These are phyloP conservation scores for Pythium utonaiense DNA, from an alignment of 352 stramenopile species.

Conservation along the genomic window DNA sequence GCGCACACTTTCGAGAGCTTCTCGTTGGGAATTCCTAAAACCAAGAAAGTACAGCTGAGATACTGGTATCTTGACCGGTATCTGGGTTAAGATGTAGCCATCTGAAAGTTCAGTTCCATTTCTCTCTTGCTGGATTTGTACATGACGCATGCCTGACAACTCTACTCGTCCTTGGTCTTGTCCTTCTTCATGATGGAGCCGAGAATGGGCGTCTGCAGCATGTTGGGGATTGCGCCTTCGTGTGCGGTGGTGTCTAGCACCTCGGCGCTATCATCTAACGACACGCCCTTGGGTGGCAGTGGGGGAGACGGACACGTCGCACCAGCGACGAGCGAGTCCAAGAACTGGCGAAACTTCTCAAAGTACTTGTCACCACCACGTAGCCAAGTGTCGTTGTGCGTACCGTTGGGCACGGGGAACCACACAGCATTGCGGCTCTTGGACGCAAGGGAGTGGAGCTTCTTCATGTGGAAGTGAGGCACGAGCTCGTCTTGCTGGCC, in stretches of 20 bases:
- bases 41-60: constrained; percentile 1
- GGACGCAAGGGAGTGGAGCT: constrained; percentile 62
- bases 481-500: constrained; percentile 91
- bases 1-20: not conserved
- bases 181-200: constrained; percentile 26
- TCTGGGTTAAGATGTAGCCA: constrained; percentile 6
- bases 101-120: not conserved
- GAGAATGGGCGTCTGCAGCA: constrained; percentile 64
- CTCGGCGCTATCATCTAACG: not conserved
- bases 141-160: not conserved
- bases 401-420: constrained; percentile 83
- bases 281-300: constrained; percentile 8
- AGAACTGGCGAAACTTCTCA: constrained; percentile 57
- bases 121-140: not conserved
- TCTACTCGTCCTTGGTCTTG: constrained; percentile 13
- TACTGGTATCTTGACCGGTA: constrained; percentile 10
- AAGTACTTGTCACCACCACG: constrained; percentile 88
- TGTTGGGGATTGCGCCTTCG: constrained; percentile 67
- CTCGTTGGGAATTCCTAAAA: too few species aligned
- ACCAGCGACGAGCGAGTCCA: constrained; percentile 35
- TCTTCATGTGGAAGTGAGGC: constrained; percentile 87
- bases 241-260: constrained; percentile 8
- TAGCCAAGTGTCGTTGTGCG: constrained; percentile 94
- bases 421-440: constrained; percentile 56
- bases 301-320: constrained; percentile 18